Base-by-base conservation (phyloP, 73 alveolate genomes). In the Paramecium sexaurelia region DNA sequence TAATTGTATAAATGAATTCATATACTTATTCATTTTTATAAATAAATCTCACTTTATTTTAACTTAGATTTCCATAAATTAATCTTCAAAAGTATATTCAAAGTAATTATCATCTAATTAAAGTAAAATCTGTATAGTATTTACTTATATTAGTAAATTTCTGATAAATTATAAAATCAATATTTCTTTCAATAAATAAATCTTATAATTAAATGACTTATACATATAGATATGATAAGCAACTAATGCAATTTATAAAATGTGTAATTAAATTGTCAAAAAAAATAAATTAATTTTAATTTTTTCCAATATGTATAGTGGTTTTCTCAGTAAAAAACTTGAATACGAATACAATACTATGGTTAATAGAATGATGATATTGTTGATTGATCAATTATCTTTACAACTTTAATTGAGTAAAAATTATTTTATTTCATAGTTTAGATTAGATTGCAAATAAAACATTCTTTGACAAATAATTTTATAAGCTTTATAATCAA, bases 1-100 rank as follows among this genome's bases (percentile, higher is more conserved):
- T 87, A 84, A 93, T 93, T 95, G 93, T 35, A 93, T 91, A 61
- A 73, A 55, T 84, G 92, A 89, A 87, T 96, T 33, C 92, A 84
- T 57, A 94, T 96, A 45, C n/a, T 39, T 45, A 45, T 13, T 45
- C n/a, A 45, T 45, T 45, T 45, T 22, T 45, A 0, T 3, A 11
- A 45, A 45, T 45, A 11, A 45, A 45, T 45, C 57, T 15, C n/a
- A 45, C 2, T 15, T 15, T 13, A n/a, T n/a, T n/a, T n/a, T n/a
- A n/a, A n/a, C n/a, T n/a, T n/a, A n/a, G 41, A 35, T 35, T 6
- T 35, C 41, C 6, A 4, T 35, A 35, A 35, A 35, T 35, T 35
- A 35, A 51, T 51, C 22, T 3, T 51, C 67, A 51, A n/a, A n/a
- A n/a, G n/a, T n/a, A n/a, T n/a, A n/a, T n/a, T n/a, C n/a, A n/a